Conservation (phyloP, 2,329 filamentous ascomycete species). For the Colletotrichum musicola region DNA sequence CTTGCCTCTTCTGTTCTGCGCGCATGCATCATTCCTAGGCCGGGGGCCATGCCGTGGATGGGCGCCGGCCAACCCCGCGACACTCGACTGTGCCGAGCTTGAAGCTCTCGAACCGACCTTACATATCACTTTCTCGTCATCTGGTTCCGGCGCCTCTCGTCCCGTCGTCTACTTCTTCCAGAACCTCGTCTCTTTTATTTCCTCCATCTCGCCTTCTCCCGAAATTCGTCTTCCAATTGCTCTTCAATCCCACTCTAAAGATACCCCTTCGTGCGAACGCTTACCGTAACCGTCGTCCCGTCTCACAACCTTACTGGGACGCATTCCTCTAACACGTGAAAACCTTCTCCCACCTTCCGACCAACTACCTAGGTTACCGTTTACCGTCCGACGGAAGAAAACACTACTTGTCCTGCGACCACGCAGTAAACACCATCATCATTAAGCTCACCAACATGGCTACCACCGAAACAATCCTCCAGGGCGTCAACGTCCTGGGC, state of each 20-base stretch:
- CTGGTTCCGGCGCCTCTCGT: neutral
- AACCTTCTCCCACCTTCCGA: slow-evolving; percentile 10
- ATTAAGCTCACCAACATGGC: slow-evolving; percentile 65
- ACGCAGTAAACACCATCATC: slow-evolving; percentile 23
- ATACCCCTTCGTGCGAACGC: slow-evolving; percentile 21
- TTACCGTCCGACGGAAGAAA: slow-evolving; percentile 2
- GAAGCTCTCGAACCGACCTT: slow-evolving; percentile 3
- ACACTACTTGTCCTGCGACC: neutral
- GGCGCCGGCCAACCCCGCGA: slow-evolving; percentile 34
- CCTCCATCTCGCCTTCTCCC: neutral
- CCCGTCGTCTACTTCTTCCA: slow-evolving; percentile 20
- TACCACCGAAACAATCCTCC: slow-evolving; percentile 74
- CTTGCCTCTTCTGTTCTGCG: slow-evolving; percentile 31
- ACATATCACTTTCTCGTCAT: slow-evolving; percentile 31
- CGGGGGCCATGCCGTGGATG: slow-evolving; percentile 29
- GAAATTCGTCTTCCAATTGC: slow-evolving; percentile 1
- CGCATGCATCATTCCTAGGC: slow-evolving; percentile 35
- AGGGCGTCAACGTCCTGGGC: slow-evolving; percentile 71
- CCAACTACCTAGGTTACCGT: neutral
- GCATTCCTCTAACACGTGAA: slow-evolving; percentile 35
- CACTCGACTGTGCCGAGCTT: slow-evolving; percentile 35
- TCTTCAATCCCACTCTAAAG: slow-evolving; percentile 7
- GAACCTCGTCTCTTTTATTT: slow-evolving; percentile 2
- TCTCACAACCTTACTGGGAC: slow-evolving; percentile 16
- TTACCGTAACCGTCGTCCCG: slow-evolving; percentile 23